Evolutionary conservation across 208 protist species (phyloP), one percentile per base, ranked within the genome.

Genomic region (Acanthamoeba polyphaga): DNA sequence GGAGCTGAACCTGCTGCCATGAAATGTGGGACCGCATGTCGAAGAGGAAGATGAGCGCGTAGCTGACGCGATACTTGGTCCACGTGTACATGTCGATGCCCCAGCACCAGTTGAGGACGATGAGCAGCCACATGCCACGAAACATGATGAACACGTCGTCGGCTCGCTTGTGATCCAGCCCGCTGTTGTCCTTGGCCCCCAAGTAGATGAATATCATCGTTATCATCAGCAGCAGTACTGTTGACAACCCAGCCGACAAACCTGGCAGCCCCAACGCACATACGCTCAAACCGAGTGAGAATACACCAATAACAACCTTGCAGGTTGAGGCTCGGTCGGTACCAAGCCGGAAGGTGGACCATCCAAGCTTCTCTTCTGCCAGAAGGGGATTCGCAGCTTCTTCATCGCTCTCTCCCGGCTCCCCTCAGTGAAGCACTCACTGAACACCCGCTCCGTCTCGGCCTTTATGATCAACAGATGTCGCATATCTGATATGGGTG

Each of bases 1-100:
- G 85, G 82, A 0, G 62, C 17, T 87, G 91, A 27, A 68, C 85
- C 87, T 87, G 85, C 9, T 46, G 15, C 53, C 82, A 94, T 1
- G 32, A 88, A 1, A 89, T 74, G 49, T 93, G 94, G 55, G 85
- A 92, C 7, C 43, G 72, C 38, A 76, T 76, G 29, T 64, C 78
- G 15, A 95, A 43, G 22, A 95, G 53, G n/a, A 97, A 97, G 51
- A 97, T 97, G 51, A 97, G 96, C 19, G 78, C 82, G 43, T 97
- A 97, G 76, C 96, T 96, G 68, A 97, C 95, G 43, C 94, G 92
- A 19, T 64, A 68, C n/a, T 96, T 89, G 4, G 95, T 96, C 96
- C 96, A 97, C 51, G 96, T 95, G 29, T 88, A 94, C 15, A 95
- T 38, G 89, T 97, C 90, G 3, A 96, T 19, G 29, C 93, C 96